These are phyloP conservation scores for Mucor indicus DNA, from an alignment of 371 early-diverging fungal genomes.

Conservation along the genomic window DNA sequence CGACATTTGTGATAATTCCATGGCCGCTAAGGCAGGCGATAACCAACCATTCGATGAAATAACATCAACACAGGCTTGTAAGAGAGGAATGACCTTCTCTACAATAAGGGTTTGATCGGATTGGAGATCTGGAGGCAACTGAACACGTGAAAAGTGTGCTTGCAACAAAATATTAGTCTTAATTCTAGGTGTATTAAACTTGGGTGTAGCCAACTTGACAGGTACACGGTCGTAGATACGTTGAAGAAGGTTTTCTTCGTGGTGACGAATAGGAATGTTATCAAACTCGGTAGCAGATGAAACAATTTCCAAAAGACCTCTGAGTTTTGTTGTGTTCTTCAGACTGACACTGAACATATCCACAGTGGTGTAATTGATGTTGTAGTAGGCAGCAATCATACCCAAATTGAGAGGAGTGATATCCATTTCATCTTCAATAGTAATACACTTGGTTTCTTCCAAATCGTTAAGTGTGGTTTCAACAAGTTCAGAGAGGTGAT, in stretches of 20 bases:
- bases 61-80: slow-evolving; percentile 96
- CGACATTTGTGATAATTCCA: slow-evolving; percentile 96
- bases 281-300: slow-evolving; percentile 93
- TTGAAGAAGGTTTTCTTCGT: slow-evolving; percentile 77
- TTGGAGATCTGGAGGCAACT: slow-evolving; percentile 88
- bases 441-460: slow-evolving; percentile 84
- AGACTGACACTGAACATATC: slow-evolving; percentile 90
- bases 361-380: slow-evolving; percentile 90
- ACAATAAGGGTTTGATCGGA: slow-evolving; percentile 81
- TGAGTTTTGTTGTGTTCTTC: slow-evolving; percentile 81
- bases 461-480: slow-evolving; percentile 88
- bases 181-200: slow-evolving; percentile 81
- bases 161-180: slow-evolving; percentile 91
- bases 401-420: slow-evolving; percentile 89
- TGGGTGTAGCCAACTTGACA: slow-evolving; percentile 59
- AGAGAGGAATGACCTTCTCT: slow-evolving; percentile 69
- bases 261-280: slow-evolving; percentile 88
- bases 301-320: slow-evolving; percentile 89
- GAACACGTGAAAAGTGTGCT: slow-evolving; percentile 90
- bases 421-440: slow-evolving; percentile 81
- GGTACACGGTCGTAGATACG: slow-evolving; percentile 83
- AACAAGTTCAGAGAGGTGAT: slow-evolving; percentile 92
- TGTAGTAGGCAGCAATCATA: slow-evolving; percentile 96
- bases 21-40: slow-evolving; percentile 83
- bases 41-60: slow-evolving; percentile 92